Evolutionary conservation across 2,329 filamentous ascomycete species (phyloP), one percentile per base, ranked within the genome.

Genomic region (Pseudocercospora macadamiae): DNA sequence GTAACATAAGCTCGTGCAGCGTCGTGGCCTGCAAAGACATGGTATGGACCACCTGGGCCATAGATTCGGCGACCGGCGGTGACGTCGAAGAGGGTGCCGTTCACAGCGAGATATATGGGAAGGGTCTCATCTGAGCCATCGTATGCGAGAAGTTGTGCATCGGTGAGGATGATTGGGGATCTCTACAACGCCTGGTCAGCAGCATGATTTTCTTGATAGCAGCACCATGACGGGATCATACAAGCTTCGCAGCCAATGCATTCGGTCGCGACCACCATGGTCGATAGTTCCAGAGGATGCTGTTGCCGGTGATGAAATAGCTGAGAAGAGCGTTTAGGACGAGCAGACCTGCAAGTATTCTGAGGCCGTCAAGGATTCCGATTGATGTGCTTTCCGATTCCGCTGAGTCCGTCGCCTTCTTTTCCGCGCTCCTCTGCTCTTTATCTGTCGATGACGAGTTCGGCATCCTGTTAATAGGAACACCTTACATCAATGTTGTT

Each of bases 101-200:
- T 93, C 70, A 99, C 86, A 63, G 92, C 91, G 56, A 99, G 84
- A 79, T 96, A 96, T 73, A 97, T 86, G 5, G 95, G 95, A 60
- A 89, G 86, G 6, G 77, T 74, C 8, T 86, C 79, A 75, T 96
- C 87, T 58, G 79, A 83, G 77, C 95, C 96, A 77, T 96, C 88
- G 81, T 89, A 96, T 51, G 79, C 74, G 45, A 83, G 74, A 49
- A 99, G 87, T 74, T 97, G 82, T 18, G 81, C 79, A 57, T 89
- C 88, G 1, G 91, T 96, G 36, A 97, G 82, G 71, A 83, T 79
- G 51, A 90, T 63, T 12, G 91, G 89, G 3, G 80, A 79, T 63
- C 75, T 72, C 79, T 82, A 66, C 32, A 61, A 26, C 26, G 16
- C 26, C 10, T 8, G n/a, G 47, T 49, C 26, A 49, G 47, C 26